Evolutionary conservation across 2,329 filamentous ascomycete genomes (phyloP).

Genomic region (Scedosporium minutisporum): DNA sequence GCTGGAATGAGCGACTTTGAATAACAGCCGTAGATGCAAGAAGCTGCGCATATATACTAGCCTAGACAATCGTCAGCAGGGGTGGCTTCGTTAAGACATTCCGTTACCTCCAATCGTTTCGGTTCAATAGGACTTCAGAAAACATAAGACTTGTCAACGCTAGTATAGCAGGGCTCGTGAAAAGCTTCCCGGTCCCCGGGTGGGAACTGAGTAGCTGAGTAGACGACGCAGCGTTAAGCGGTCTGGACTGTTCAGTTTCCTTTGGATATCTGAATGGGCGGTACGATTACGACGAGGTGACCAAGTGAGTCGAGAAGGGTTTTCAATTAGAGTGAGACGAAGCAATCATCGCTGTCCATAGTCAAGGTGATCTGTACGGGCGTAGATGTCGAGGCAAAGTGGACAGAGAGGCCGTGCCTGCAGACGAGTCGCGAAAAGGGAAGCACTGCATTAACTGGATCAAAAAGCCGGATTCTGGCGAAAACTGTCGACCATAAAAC

Average conservation of each 20-base stretch:
- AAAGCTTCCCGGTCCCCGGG: not conserved
- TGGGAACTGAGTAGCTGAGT: too few species aligned
- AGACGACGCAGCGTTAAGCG: too few species aligned
- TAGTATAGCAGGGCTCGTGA: not conserved
- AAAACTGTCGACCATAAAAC: not conserved
- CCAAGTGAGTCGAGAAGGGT: not conserved
- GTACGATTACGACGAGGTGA: conserved; percentile 4
- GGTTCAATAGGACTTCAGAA: not conserved
- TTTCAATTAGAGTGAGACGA: not conserved
- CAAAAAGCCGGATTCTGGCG: not conserved
- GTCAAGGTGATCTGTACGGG: not conserved
- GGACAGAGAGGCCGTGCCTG: not conserved
- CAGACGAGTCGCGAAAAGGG: not conserved
- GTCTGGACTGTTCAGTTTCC: not conserved
- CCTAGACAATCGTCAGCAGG: not conserved
- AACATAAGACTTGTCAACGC: not conserved
- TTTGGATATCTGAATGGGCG: not conserved
- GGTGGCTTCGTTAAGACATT: not conserved
- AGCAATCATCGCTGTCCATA: not conserved
- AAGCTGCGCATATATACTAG: not conserved
- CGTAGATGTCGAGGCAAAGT: not conserved
- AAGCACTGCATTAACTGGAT: conserved; percentile 1
- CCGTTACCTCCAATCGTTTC: not conserved
- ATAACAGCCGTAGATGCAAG: too few species aligned
- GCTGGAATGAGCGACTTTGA: too few species aligned